These are phyloP conservation scores for Colletotrichum eleusines DNA, from an alignment of 2,329 filamentous ascomycete genomes.

Conservation along the genomic window DNA sequence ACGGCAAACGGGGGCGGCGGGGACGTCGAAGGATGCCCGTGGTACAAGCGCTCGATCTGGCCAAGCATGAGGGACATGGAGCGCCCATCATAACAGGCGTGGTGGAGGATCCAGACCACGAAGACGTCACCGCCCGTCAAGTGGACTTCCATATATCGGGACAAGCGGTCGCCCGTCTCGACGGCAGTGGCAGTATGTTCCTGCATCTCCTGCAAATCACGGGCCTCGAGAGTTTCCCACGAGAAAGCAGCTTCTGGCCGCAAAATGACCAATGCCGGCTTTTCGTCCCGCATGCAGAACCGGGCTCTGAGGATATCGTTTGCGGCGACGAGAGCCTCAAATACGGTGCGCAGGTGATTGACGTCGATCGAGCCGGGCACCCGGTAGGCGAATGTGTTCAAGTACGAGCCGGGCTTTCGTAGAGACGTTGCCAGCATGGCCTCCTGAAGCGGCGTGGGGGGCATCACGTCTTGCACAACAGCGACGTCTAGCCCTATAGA, in stretches of 20 bases:
- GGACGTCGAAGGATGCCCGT: neutral
- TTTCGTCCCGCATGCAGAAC: neutral
- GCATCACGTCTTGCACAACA: neutral
- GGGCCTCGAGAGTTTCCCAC: neutral
- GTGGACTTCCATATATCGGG: neutral
- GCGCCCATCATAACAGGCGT: neutral
- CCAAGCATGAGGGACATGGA: neutral
- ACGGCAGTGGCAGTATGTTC: neutral
- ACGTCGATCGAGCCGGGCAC: neutral
- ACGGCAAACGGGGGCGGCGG: neutral
- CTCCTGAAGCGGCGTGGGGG: neutral
- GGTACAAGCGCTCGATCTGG: neutral
- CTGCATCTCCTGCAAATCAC: neutral
- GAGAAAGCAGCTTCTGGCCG: neutral
- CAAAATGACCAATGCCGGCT: neutral
- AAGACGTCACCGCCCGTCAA: neutral
- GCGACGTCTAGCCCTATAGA: neutral
- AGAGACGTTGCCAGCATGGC: neutral
- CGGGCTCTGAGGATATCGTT: neutral
- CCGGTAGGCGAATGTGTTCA: neutral
- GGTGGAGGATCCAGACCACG: neutral
- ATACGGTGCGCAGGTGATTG: neutral
- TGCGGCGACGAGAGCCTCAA: neutral
- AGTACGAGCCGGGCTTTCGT: neutral
- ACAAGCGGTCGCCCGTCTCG: neutral